Percentiles rank a stretch among this genome's conserved stretches.
These are phyloP conservation scores for Heliamphora exappendiculata DNA, from an alignment of 148 eudicot genomes.

Conservation along the genomic window DNA sequence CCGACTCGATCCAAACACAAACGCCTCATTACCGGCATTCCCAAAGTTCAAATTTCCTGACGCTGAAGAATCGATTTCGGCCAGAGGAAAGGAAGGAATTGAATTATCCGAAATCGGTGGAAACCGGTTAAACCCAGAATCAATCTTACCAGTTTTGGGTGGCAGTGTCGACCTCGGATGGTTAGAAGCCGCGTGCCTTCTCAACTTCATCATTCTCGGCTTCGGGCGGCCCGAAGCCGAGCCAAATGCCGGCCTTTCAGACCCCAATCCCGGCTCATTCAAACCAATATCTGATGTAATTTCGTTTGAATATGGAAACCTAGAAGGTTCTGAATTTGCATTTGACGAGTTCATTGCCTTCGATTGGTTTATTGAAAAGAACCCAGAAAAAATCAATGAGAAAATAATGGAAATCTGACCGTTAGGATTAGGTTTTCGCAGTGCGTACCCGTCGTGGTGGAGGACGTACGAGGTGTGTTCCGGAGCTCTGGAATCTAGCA, in stretches of 20 bases:
- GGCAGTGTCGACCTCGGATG: slow-evolving; percentile 24
- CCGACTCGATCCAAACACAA: slow-evolving; percentile 18
- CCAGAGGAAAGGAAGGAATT: slow-evolving; percentile 22
- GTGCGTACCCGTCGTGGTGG: slow-evolving; percentile 1
- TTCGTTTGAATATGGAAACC: slow-evolving; percentile 24
- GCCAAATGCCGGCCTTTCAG: slow-evolving; percentile 32
- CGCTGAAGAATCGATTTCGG: slow-evolving; percentile 13
- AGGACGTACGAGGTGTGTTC: not conserved
- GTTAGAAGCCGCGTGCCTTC: slow-evolving; percentile 28
- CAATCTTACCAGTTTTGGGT: slow-evolving; percentile 28
- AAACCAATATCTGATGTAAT: slow-evolving; percentile 27
- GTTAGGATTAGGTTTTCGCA: slow-evolving; percentile 15
- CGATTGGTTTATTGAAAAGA: slow-evolving; percentile 13
- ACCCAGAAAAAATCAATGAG: slow-evolving; percentile 17
- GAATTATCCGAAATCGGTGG: slow-evolving; percentile 23
- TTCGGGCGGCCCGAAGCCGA: slow-evolving; percentile 32
- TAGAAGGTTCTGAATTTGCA: slow-evolving; percentile 23
- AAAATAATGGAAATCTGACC: slow-evolving; percentile 25
- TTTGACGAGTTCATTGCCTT: slow-evolving; percentile 22
- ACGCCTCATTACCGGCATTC: slow-evolving; percentile 16
- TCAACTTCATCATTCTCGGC: slow-evolving; percentile 45
- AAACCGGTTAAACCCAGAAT: slow-evolving; percentile 46
- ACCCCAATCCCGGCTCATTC: slow-evolving; percentile 30
- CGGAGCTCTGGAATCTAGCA: slow-evolving; percentile 24
- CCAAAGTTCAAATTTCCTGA: slow-evolving; percentile 10